Base-by-base conservation (phyloP, 2,329 filamentous ascomycete genomes). In the Paracamarosporium sp. region DNA sequence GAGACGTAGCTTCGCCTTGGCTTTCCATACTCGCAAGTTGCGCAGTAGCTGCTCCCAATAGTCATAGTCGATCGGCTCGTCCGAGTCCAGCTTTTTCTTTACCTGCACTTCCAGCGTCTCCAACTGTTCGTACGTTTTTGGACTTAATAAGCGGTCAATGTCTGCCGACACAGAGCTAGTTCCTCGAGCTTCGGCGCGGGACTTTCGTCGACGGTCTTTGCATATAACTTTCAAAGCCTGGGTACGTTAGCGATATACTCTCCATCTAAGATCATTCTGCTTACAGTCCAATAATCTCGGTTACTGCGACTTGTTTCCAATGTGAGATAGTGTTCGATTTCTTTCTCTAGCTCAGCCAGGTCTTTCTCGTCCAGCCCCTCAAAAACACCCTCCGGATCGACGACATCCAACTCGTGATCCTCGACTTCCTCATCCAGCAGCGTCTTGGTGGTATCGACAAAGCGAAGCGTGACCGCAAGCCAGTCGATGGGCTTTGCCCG, bases 11-110 rank as follows among this genome's bases (percentile, higher is more conserved):
- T 90, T 92, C 2, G 93, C 92, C 75, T 91, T 93, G 31, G 95
- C 92, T 79, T 98, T 98, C 88, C 92, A 97, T 1, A 97, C 88
- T 6, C 90, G 83, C 61, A 99, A 81, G 72, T 89, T 96, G 64
- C 89, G 88, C 60, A 99, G 82, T 15, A 99, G 82, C 73, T 97
- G 92, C 73, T 96, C 92, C 95, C 95, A 99, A 76, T 98, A 99
- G 78, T 99, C 95, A 2, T 91, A 92, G 76, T 99, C 95, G 64
- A 99, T 94, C 9, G 91, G 89, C 71, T 97, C 93, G 72, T 97
- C 89, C 7, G 92, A 96, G 51, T 88, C 85, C 46, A 99, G 81
- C 80, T 99, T 99, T 15, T 84, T 82, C 73, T 88, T 88, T 75
- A 99, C 95, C 79, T 98, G 93, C 62, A 83, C 86, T 78, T 99